Percentiles rank a stretch among this genome's conserved stretches.
Conservation (phyloP, 257 asterid species). For the Solanum sitiens region DNA sequence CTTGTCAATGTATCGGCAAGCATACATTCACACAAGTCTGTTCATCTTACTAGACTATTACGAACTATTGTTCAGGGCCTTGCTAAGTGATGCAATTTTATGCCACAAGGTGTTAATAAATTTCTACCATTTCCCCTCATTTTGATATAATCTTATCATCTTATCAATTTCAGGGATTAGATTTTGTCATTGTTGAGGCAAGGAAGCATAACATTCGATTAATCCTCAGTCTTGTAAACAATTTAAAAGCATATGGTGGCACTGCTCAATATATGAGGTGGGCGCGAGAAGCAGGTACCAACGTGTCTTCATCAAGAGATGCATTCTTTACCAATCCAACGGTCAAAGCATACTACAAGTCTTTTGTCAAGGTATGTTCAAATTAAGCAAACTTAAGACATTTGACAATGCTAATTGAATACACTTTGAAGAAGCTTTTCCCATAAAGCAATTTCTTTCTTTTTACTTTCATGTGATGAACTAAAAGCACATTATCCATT, state of each 20-base stretch:
- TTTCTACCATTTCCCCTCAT: neutral
- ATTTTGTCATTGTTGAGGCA: conserved; percentile 45
- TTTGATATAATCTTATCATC: neutral
- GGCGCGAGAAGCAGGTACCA: conserved; percentile 41
- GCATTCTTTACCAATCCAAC: conserved; percentile 33
- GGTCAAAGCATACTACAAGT: conserved; percentile 24
- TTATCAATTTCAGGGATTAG: conserved; percentile 31
- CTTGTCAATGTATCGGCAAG: neutral
- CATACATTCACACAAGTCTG: neutral
- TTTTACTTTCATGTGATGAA: neutral
- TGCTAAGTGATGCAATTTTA: neutral
- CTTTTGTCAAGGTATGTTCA: conserved; percentile 34
- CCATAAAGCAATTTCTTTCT: neutral
- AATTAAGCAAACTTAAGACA: neutral
- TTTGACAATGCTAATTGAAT: neutral
- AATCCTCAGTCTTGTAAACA: conserved; percentile 45
- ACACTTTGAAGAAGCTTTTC: neutral
- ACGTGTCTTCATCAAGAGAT: conserved; percentile 24
- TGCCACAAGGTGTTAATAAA: neutral
- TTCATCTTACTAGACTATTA: neutral
- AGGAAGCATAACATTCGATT: conserved; percentile 36
- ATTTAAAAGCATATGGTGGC: conserved; percentile 47
- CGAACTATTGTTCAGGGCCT: neutral
- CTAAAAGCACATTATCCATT: neutral
- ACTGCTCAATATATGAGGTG: conserved; percentile 45